phyloP scores from a whole-genome alignment of 768 basidiomycete species.

The Suillus variegatus region DNA sequence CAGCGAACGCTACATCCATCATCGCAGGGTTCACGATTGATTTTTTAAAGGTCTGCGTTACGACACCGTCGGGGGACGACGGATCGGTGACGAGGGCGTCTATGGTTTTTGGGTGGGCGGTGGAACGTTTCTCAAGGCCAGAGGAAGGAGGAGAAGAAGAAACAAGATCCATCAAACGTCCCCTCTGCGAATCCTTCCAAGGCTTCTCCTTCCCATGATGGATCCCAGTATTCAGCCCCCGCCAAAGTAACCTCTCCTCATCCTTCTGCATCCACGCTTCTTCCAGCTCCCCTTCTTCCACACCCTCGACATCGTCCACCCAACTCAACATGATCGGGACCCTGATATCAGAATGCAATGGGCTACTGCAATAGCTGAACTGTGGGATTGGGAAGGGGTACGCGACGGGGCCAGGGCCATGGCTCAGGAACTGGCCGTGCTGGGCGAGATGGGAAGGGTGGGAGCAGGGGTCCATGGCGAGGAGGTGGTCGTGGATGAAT shows the following conservation, averaged over 20 bases:
- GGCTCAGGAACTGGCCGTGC: constrained; percentile 50
- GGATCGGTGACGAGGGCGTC: constrained; percentile 31
- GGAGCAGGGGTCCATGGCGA: constrained; percentile 44
- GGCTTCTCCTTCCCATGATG: constrained; percentile 36
- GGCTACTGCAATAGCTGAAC: constrained; percentile 49
- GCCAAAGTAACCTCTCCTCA: constrained; percentile 64
- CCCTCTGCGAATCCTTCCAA: constrained; percentile 52
- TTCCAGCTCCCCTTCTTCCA: constrained; percentile 54
- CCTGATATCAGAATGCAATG: constrained; percentile 51
- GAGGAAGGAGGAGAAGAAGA: not conserved
- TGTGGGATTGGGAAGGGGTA: constrained; percentile 42
- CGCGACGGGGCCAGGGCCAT: constrained; percentile 44
- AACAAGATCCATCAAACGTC: constrained; percentile 39
- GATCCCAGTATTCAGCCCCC: constrained; percentile 69
- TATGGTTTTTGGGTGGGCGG: constrained; percentile 9
- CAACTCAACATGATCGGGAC: constrained; percentile 44
- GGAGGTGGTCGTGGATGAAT: constrained; percentile 32
- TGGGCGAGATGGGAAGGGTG: constrained; percentile 38
- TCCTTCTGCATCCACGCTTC: constrained; percentile 40
- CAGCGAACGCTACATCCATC: constrained; percentile 56
- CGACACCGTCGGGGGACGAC: constrained; percentile 22
- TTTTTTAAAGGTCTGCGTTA: constrained; percentile 36
- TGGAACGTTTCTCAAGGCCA: not conserved
- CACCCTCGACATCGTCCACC: constrained; percentile 45
- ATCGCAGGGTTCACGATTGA: constrained; percentile 49